A percentile compares a stretch with the other conserved stretches of the same genome.
phyloP scores from a whole-genome alignment of 192 early-diverging fungal genomes.

The Rhizophlyctis rosea region DNA sequence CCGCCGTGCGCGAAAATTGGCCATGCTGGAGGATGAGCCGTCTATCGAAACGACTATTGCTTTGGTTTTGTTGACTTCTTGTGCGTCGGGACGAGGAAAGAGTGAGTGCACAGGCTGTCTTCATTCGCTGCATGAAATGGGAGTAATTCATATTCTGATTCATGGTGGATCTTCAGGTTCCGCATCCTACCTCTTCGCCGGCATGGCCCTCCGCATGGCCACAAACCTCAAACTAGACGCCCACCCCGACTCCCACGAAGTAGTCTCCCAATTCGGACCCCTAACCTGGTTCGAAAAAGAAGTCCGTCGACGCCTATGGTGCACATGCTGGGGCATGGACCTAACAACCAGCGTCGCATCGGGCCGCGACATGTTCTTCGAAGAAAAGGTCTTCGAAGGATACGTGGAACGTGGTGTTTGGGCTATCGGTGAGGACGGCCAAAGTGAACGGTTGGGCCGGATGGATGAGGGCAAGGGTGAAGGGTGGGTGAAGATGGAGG shows the following conservation, averaged over 20 bases:
- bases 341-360: no score
- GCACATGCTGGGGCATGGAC: slow-evolving; percentile 30
- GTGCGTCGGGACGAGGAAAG: slow-evolving; percentile 22
- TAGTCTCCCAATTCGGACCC: slow-evolving; percentile 7
- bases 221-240: slow-evolving; percentile 22
- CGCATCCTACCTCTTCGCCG: slow-evolving; percentile 34
- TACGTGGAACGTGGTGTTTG: no score
- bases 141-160: no score
- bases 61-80: slow-evolving; percentile 28
- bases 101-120: slow-evolving; percentile 9
- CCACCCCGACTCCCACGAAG: slow-evolving; percentile 31
- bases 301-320: slow-evolving; percentile 28
- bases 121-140: slow-evolving; percentile 1
- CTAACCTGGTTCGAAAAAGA: slow-evolving; percentile 28
- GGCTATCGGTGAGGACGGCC: no score
- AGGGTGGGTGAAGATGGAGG: no score
- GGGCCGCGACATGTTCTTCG: no score
- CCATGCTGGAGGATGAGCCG: slow-evolving; percentile 26
- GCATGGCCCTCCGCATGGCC: slow-evolving; percentile 35
- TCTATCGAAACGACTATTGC: slow-evolving; percentile 19
- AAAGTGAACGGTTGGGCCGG: no score
- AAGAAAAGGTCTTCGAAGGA: no score
- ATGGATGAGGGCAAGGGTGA: no score
- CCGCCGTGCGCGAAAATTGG: no score
- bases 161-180: slow-evolving; percentile 7